These are phyloP conservation scores for Lagenidium sp. DNA, from an alignment of 352 stramenopile species.

Conservation along the genomic window DNA sequence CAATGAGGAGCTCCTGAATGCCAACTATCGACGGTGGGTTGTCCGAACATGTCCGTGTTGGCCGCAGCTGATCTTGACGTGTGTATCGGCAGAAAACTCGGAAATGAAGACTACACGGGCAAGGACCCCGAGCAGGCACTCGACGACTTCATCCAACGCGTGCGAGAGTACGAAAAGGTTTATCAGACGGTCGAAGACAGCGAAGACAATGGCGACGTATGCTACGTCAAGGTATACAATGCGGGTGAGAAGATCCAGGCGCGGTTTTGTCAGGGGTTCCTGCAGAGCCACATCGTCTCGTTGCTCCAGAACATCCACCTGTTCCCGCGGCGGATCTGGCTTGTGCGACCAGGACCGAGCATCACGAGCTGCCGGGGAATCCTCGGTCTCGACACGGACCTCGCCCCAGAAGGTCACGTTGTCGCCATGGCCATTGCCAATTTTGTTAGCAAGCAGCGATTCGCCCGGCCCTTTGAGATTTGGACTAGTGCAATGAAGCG, in stretches of 20 bases:
- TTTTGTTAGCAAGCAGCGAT: constrained; percentile 77
- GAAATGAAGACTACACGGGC: constrained; percentile 87
- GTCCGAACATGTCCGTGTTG: too few species aligned
- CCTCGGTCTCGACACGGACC: constrained; percentile 72
- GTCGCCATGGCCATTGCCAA: constrained; percentile 77
- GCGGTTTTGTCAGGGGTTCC: constrained; percentile 77
- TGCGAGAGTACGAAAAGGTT: constrained; percentile 90
- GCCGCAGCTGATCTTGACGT: neutral
- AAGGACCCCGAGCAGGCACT: constrained; percentile 83
- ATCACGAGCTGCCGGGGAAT: constrained; percentile 70
- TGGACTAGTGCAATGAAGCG: constrained; percentile 82
- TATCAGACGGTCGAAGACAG: constrained; percentile 90
- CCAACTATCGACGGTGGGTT: constrained; percentile 72
- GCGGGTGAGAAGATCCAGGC: constrained; percentile 89
- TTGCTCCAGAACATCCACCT: constrained; percentile 91
- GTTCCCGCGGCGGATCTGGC: constrained; percentile 82
- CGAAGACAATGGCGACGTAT: constrained; percentile 63
- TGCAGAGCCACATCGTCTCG: constrained; percentile 84
- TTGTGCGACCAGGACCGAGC: constrained; percentile 82
- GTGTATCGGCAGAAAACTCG: constrained; percentile 24
- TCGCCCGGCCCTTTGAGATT: constrained; percentile 63
- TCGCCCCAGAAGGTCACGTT: constrained; percentile 67
- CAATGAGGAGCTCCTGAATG: constrained; percentile 85
- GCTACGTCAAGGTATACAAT: constrained; percentile 93
- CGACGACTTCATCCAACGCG: constrained; percentile 80